Base-by-base conservation (phyloP, 257 asterid genomes). In the Coffea eugenioides region DNA sequence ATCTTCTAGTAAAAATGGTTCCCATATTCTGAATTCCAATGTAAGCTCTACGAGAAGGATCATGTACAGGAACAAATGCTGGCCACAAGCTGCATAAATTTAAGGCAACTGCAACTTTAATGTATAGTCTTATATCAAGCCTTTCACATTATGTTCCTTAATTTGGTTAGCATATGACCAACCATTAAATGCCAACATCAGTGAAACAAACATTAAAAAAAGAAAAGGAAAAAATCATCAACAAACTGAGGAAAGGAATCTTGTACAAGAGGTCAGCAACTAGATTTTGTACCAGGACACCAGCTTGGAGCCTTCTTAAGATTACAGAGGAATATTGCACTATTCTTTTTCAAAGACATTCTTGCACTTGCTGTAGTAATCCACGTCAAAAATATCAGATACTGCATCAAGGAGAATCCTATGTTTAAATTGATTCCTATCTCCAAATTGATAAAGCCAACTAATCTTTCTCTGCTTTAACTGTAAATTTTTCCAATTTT, bases 61-160 rank as follows among this genome's bases (percentile, higher is more conserved):
- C 97, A 61, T 96, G 98, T 82, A 94, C 98, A n/a, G 99, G 99
- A 81, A 96, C 99, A 92, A 96, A 96, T 74, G 98, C 98, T 78
- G 99, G 98, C 98, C 97, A 91, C 84, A 90, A 83, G 89, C 99
- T 96, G 96, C 91, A 91, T 79, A 65, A 27, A 66, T 77, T 74
- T 74, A 69, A 69, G 46, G 86, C 62, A 75, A 74, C 79, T 39
- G 25, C 68, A 74, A 18, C 16, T 74, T 18, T 36, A 25, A 23
- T 27, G 51, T 48, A 15, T 70, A 71, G 46, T 71, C 39, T 41
- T 27, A 69, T 41, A 69, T 69, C 51, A 2, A 2, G 74, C 56
- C 31, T 8, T 18, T 21, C 41, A 20, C 14, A 31, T 9, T 69
- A 43, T 27, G 7, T 69, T 41, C n/a, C 12, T 12, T 43, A 21